Evolutionary conservation across 1,139 yeast species (phyloP).

Genomic region (Suhomyces bokatorum): DNA sequence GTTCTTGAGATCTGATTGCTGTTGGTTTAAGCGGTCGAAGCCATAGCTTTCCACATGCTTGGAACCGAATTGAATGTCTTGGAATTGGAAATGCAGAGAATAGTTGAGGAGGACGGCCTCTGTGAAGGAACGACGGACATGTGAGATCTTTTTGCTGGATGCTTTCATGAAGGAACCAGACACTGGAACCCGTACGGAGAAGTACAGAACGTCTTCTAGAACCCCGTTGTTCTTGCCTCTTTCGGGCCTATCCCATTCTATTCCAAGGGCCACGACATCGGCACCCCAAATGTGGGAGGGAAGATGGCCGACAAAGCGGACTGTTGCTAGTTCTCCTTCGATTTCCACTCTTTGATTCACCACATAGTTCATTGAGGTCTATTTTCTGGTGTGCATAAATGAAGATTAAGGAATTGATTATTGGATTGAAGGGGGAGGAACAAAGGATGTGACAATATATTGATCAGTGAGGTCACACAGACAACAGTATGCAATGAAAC

Average conservation of each 20-base stretch:
- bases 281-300: constrained; percentile 53
- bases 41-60: constrained; percentile 67
- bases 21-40: constrained; percentile 52
- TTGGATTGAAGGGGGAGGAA: too few species aligned
- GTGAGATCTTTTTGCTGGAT: constrained; percentile 31
- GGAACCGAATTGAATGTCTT: constrained; percentile 45
- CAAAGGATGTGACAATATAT: too few species aligned
- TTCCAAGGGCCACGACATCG: constrained; percentile 55
- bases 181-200: constrained; percentile 33
- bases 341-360: constrained; percentile 6
- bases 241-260: constrained; percentile 79
- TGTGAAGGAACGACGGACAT: constrained; percentile 32
- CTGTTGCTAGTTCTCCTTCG: constrained; percentile 35
- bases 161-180: constrained; percentile 71
- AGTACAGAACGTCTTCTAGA: constrained; percentile 61
- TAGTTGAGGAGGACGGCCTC: constrained; percentile 55
- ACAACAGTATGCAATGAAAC: too few species aligned
- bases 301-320: constrained; percentile 60
- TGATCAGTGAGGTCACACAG: too few species aligned
- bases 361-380: background rate
- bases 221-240: constrained; percentile 83
- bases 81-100: constrained; percentile 26
- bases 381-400: too few species aligned
- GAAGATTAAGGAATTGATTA: too few species aligned
- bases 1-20: constrained; percentile 48